Conservation (phyloP, 768 basidiomycete species). For the Chalciporus piperatus region DNA sequence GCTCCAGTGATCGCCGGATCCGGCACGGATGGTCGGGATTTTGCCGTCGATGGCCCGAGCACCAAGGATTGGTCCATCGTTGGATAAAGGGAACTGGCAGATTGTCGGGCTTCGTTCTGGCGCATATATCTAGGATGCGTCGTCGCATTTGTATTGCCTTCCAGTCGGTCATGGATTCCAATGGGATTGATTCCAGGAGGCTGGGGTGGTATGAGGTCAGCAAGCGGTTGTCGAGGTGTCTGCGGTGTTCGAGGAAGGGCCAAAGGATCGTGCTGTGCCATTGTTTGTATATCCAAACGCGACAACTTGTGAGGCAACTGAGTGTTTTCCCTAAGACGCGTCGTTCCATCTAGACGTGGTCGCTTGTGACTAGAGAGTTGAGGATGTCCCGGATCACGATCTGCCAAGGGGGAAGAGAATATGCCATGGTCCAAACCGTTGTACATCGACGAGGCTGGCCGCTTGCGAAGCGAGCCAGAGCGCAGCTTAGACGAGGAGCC, state of each 20-base stretch:
- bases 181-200: neutral
- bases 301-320: constrained; percentile 10
- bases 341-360: constrained; percentile 9
- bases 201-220: constrained; percentile 11
- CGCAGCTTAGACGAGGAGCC: neutral
- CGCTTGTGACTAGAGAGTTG: constrained; percentile 7
- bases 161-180: neutral
- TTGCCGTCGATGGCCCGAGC: too few relatives aligned
- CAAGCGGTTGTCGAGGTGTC: constrained; percentile 20
- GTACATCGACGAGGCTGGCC: neutral
- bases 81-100: neutral
- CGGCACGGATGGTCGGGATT: neutral
- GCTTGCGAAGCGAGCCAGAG: constrained; percentile 3
- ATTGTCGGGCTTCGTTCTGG: neutral
- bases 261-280: neutral
- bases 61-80: too few relatives aligned
- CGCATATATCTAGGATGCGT: constrained; percentile 12
- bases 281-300: constrained; percentile 5
- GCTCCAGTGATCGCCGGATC: neutral
- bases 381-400: neutral
- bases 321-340: neutral
- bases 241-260: constrained; percentile 5
- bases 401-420: constrained; percentile 14
- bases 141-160: neutral
- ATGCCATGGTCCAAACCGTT: neutral